Evolutionary conservation across 495 filamentous ascomycete species (phyloP), one percentile per base, ranked within the genome.

Genomic region (Penicillium verhagenii): DNA sequence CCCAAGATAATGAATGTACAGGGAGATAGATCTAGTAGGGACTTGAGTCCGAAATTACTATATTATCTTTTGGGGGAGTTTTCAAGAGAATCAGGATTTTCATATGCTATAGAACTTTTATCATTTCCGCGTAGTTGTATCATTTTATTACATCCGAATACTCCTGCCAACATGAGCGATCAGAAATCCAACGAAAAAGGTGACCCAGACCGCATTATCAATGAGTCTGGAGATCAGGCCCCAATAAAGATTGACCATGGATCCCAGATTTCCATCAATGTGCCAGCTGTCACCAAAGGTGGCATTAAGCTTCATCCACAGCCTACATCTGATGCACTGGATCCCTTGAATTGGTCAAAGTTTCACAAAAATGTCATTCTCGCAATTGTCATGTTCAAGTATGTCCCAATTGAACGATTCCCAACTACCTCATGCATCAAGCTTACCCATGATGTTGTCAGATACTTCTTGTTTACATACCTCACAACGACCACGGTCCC

Each of bases 401-500:
- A 65, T 52, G 72, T 43, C n/a, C n/a, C n/a, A 62, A 13, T 26
- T 21, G 4, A 50, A 19, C 14, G 18, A 16, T 6, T 1, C 28
- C 5, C 6, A 7, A 38, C 20, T 11, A 13, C 10, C 6, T 14
- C 4, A 28, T 11, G 4, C 0, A 16, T 6, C 5, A 23, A 5
- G 6, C n/a, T 33, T 3, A 16, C 18, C n/a, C n/a, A 35, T n/a
- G 6, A 8, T 9, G 11, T 11, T 11, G 1, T 24, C 21, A 82
- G 79, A 67, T 85, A 86, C 62, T 85, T 84, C 62, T 72, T 86
- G 48, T 84, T 86, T 66, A 86, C 84, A 10, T 86, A 85, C 63
- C 75, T 84, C 43, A 86, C 82, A 4, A 86, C 83, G 0, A 82
- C 79, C 2, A 83, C 83, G 0, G 78, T 86, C 1, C 82, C 82